These are phyloP conservation scores for Chrysoporthe cubensis DNA, from an alignment of 2,329 filamentous ascomycete genomes.

Conservation along the genomic window DNA sequence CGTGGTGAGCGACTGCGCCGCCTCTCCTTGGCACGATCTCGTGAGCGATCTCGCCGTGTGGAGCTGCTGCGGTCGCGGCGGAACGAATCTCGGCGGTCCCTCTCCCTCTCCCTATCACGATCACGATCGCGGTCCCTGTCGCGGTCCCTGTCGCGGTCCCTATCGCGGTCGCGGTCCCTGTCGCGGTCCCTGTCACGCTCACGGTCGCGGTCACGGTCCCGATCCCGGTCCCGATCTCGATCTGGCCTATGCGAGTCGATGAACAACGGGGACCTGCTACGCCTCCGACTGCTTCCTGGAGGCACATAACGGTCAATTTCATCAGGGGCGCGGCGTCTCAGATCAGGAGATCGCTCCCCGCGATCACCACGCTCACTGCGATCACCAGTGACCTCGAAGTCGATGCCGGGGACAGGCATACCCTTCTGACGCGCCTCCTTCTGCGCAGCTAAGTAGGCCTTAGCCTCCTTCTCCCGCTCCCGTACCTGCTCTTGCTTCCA, in stretches of 20 bases:
- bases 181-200: conserved; percentile 36
- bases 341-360: conserved; percentile 42
- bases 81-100: conserved; percentile 22
- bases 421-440: conserved; percentile 64
- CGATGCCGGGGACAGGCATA: conserved; percentile 60
- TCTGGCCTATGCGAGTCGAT: conserved; percentile 31
- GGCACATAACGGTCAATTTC: conserved; percentile 55
- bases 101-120: conserved; percentile 36
- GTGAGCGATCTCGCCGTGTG: conserved; percentile 22
- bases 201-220: conserved; percentile 46
- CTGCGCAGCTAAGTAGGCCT: conserved; percentile 65
- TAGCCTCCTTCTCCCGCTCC: conserved; percentile 66
- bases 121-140: conserved; percentile 30
- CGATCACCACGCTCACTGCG: conserved; percentile 29
- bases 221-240: conserved; percentile 41
- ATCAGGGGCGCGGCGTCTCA: conserved; percentile 43
- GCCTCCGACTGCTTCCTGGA: conserved; percentile 43
- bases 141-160: conserved; percentile 34
- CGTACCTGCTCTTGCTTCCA: conserved; percentile 66
- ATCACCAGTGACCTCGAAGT: conserved; percentile 53
- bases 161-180: conserved; percentile 38
- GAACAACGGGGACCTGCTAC: conserved; percentile 30
- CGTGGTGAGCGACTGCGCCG: conserved; percentile 32
- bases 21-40: conserved; percentile 29
- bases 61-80: conserved; percentile 20